Base-by-base conservation (phyloP, 108 stramenopile genomes). In the Nitzschia sp. region DNA sequence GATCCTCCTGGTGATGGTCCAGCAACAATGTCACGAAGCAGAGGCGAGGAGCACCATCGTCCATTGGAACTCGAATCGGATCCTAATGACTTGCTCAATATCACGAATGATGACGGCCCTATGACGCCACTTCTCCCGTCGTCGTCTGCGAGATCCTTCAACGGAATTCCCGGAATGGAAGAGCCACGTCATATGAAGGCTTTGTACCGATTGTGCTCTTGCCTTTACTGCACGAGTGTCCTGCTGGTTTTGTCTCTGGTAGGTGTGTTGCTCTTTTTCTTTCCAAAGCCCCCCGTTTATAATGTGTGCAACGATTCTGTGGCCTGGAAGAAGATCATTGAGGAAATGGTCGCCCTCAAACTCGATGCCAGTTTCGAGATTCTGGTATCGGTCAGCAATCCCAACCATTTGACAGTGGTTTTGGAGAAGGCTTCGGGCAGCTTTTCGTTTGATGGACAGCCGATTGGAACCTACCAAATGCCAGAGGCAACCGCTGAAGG, bases 281-380 rank as follows among this genome's bases (percentile, higher is more conserved):
- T 76, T 59, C 94, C 91, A 11, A 68, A 82, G 34, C 53, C 74
- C 16, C 94, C 94, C 13, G 59, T 75, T n/a, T 87, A 84, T 81
- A 90, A 84, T 73, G 87, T 95, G 30, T 95, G 94, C 82, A 88
- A 86, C 50, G 84, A 95, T 60, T 73, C 80, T 27, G 57, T 95
- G 23, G 91, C 85, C 2, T 95, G 94, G 94, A 80, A 75, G 58
- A 70, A 68, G 1, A 85, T 95, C 48, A 82, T 95, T 4, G 79
- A 84, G 45, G 85, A 86, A 45, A 85, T 95, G 74, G 72, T 81
- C 1, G 62, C 78, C 9, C 41, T 91, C 47, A 86, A 89, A 58
- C 46, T 89, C 33, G 73, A 86, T 48, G 90, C 90, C 9, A 85
- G 84, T 23, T 92, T 92, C 63, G 91, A 95, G 62, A 75, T 95